Evolutionary conservation across 2,329 filamentous ascomycete species (phyloP), one percentile per base, ranked within the genome.

Genomic region (Colletotrichum destructivum): DNA sequence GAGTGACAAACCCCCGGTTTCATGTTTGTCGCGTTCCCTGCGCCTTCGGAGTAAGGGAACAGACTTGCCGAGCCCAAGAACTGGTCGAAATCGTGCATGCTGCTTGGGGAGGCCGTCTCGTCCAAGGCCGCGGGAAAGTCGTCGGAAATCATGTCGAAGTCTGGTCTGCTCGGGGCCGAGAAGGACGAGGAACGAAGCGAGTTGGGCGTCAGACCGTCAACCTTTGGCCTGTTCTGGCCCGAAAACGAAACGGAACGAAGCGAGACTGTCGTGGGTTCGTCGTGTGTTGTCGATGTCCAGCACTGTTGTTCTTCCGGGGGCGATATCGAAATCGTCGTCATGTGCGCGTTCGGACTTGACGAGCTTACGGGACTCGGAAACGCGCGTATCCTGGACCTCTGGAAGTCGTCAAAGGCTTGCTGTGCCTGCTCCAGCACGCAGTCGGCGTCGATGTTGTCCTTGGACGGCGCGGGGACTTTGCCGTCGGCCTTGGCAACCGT

Each of bases 211-310:
- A 52, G 23, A 26, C 26, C 15, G 11, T 69, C 57, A 13, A 18
- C 40, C 4, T 63, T 56, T 9, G 65, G 54, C 5, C 44, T 38
- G 15, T 21, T 47, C 18, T 69, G 59, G 11, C 54, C 66, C 12
- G 69, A 72, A 15, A 72, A 55, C 9, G 65, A 72, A 4, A 40
- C 42, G 2, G 69, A 72, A 44, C 69, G 54, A 6, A 46, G 12
- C 1, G 69, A 69, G 6, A 18, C 21, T 13, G 65, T n/a, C 1
- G 46, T n/a, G 4, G 59, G 59, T 12, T 72, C 69, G 8, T 18
- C 7, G 5, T 15, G 56, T n/a, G 64, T 23, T 8, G 59, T 59
- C 4, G 31, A 40, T 38, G 35, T 38, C 31, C 59, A 21, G 23
- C 7, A 46, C 59, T 60, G 11, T 11, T 38, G 15, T 2, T 26